Evolutionary conservation across 2,329 filamentous ascomycete species (phyloP), one percentile per base, ranked within the genome.

Genomic region (Rhinocladiella similis): DNA sequence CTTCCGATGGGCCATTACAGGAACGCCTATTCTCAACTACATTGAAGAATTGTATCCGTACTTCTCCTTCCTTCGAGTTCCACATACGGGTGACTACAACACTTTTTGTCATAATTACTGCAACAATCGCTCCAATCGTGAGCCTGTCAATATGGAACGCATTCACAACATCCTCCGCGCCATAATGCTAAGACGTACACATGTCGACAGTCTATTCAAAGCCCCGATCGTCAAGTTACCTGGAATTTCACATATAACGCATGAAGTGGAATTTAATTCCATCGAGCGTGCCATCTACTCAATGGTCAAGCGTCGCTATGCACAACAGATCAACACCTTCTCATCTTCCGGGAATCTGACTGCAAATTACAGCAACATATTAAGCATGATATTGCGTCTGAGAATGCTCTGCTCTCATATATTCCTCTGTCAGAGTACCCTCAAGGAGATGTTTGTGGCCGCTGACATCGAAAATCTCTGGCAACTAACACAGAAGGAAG

Each of bases 121-220:
- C 54, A 61, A 59, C 16, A 60, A 56, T 41, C 39, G 46, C 29
- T 51, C 22, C 16, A 22, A 58, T 10, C 47, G 66, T 61, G 53
- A 59, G 12, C 53, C 56, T 0, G 47, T 59, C 22, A 36, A 57
- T 18, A 50, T 62, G 50, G 59, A 57, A 18, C 65, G 70, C 10
- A 62, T 75, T 1, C 50, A 62, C 3, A 69, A 66, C 20, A 56
- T 70, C 3, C 59, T 75, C 2, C 61, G 66, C 47, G 57, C 64
- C 3, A 76, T 82, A 51, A 81, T 85, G 77, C 74, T 82, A 14
- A 73, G 83, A 4, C 74, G 82, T 5, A 84, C 82, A 0, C 81
- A 85, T 66, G 68, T 69, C 1, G 80, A 83, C 52, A 75, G 68
- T 0, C 71, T 86, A 14, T 81, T 86, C 57, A 73, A 76, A 1